These are phyloP conservation scores for Coriaria nepalensis DNA, from an alignment of 306 rosid species.

Conservation along the genomic window DNA sequence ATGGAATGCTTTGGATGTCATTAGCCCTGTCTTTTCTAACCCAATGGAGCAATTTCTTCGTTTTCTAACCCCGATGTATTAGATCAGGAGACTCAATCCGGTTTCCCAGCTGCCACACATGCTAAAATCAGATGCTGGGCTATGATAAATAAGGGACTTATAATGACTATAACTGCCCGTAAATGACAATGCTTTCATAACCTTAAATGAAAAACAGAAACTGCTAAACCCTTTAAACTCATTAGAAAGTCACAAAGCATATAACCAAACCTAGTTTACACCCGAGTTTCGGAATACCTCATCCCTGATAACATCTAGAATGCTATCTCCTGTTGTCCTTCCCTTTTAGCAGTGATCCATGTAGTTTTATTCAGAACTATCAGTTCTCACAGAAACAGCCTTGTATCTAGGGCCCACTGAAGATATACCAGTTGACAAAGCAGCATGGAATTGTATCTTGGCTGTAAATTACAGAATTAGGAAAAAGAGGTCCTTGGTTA, in stretches of 20 bases:
- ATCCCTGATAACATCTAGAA: not conserved
- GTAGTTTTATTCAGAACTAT: not conserved
- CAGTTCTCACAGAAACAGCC: not conserved
- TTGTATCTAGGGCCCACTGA: slow-evolving; percentile 10
- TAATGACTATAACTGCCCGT: not conserved
- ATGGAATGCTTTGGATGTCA: slow-evolving; percentile 41
- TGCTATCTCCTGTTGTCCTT: slow-evolving; percentile 1
- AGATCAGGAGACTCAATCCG: slow-evolving; percentile 40
- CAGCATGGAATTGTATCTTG: slow-evolving; percentile 12
- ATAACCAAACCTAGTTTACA: not conserved
- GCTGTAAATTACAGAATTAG: not conserved
- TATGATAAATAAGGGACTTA: no score
- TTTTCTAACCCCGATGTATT: slow-evolving; percentile 56
- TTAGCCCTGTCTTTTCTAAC: slow-evolving; percentile 37
- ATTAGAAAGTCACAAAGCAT: slow-evolving; percentile 10
- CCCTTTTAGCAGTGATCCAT: slow-evolving; percentile 7
- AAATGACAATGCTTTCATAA: slow-evolving; percentile 5
- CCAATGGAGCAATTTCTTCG: slow-evolving; percentile 38
- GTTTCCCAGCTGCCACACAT: slow-evolving; percentile 45
- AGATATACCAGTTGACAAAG: slow-evolving; percentile 8
- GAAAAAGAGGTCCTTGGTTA: no score
- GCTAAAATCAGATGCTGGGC: not conserved
- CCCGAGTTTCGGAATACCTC: not conserved
- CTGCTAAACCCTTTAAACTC: slow-evolving; percentile 16
- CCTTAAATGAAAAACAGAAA: slow-evolving; percentile 13